Evolutionary conservation across 2,329 filamentous ascomycete genomes (phyloP).

Genomic region (Chlorencoelia australis): DNA sequence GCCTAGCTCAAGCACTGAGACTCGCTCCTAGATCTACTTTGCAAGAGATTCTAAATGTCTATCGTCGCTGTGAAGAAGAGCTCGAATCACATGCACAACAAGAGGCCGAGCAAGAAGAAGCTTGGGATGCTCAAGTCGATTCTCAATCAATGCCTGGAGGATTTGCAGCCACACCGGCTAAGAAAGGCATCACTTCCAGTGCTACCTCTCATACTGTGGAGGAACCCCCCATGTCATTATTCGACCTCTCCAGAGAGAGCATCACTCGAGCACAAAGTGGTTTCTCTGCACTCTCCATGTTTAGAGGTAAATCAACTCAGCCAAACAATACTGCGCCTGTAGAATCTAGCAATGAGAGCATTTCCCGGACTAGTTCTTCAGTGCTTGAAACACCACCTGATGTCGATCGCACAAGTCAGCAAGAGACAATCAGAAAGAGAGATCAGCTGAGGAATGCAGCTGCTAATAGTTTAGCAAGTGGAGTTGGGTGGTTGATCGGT

Average conservation of each 20-base stretch:
- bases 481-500: conserved; percentile 58
- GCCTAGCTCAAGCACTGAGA: conserved; percentile 64
- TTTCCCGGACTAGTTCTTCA: too few relatives aligned
- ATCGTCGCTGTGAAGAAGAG: conserved; percentile 70
- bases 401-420: neutral
- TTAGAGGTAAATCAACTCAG: conserved; percentile 11
- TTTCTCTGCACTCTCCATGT: conserved; percentile 39
- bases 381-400: neutral
- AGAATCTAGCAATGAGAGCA: neutral
- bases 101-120: conserved; percentile 58
- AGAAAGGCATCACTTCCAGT: conserved; percentile 19
- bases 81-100: conserved; percentile 55
- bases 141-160: conserved; percentile 45
- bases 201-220: conserved; percentile 34
- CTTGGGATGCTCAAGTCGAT: conserved; percentile 59
- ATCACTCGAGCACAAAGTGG: conserved; percentile 49
- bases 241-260: conserved; percentile 52
- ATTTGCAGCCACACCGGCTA: conserved; percentile 34
- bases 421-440: conserved; percentile 50
- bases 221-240: conserved; percentile 54
- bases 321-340: too few relatives aligned
- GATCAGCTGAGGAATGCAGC: conserved; percentile 61
- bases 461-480: conserved; percentile 55
- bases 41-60: conserved; percentile 65
- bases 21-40: conserved; percentile 61